Evolutionary conservation across 306 rosid genomes (phyloP).

Genomic region (Prosopis cineraria): DNA sequence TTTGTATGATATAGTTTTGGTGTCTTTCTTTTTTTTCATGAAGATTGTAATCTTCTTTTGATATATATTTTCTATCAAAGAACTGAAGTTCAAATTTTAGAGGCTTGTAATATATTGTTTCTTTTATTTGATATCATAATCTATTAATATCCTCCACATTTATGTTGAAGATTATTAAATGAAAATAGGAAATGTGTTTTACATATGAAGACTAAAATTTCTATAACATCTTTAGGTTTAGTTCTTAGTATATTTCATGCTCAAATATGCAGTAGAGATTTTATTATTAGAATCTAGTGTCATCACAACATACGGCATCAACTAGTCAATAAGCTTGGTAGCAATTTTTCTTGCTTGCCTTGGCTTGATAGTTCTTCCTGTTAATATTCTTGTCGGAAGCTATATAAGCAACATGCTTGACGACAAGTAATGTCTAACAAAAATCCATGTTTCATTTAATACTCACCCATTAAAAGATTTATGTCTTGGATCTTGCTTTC

Average conservation of each 20-base stretch:
- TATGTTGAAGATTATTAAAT: slow-evolving; percentile 30
- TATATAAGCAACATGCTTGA: slow-evolving; percentile 96
- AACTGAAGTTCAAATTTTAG: no score
- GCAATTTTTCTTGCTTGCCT: slow-evolving; percentile 93
- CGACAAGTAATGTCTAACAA: slow-evolving; percentile 69
- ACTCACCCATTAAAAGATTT: background rate
- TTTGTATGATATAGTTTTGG: no score
- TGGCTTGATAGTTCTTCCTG: slow-evolving; percentile 95
- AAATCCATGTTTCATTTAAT: slow-evolving; percentile 17
- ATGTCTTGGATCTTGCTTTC: slow-evolving; percentile 18
- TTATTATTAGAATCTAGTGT: slow-evolving; percentile 96
- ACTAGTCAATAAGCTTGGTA: slow-evolving; percentile 89
- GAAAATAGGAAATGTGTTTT: background rate
- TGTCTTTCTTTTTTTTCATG: no score
- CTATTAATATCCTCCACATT: background rate
- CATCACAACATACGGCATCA: slow-evolving; percentile 82
- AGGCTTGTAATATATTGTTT: background rate
- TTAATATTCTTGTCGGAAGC: slow-evolving; percentile 84
- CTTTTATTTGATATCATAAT: slow-evolving; percentile 1
- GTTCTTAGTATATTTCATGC: slow-evolving; percentile 96
- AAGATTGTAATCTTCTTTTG: no score
- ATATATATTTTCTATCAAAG: no score
- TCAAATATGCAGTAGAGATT: slow-evolving; percentile 94
- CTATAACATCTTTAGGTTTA: slow-evolving; percentile 66
- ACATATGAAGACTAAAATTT: slow-evolving; percentile 51